Percentiles rank a stretch among this genome's conserved stretches.
These are phyloP conservation scores for Spatholobus suberectus DNA, from an alignment of 306 rosid genomes.

Conservation along the genomic window DNA sequence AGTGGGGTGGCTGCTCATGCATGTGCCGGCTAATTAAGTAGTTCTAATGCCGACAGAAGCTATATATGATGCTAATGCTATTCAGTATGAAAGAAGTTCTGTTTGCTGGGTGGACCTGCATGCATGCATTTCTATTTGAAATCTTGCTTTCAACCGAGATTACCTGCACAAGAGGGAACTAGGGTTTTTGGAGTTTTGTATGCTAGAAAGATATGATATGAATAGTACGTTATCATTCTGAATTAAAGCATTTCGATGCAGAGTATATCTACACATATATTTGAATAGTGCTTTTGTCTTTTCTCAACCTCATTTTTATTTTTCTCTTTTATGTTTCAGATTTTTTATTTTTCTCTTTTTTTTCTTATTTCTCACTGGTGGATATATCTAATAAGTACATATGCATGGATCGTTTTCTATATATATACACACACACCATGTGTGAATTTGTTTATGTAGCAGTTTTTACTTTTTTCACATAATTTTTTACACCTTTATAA, in stretches of 20 bases:
- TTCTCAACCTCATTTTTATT: background rate
- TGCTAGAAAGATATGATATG: conserved; percentile 10
- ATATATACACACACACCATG: background rate
- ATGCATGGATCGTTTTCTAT: background rate
- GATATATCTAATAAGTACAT: background rate
- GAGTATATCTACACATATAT: background rate
- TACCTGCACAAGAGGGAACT: conserved; percentile 44
- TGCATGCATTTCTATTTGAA: background rate
- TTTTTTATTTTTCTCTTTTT: too few relatives aligned
- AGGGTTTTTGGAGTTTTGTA: conserved; percentile 45
- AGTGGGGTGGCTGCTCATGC: conserved; percentile 24
- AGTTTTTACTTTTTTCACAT: too few relatives aligned
- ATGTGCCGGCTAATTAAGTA: conserved; percentile 53
- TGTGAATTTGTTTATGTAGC: too few relatives aligned
- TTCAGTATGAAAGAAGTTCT: background rate
- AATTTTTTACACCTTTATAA: too few relatives aligned
- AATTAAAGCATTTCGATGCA: background rate
- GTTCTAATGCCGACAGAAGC: conserved; percentile 23
- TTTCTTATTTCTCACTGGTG: too few relatives aligned
- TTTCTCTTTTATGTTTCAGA: background rate
- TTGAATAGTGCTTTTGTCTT: background rate
- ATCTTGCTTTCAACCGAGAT: conserved; percentile 44
- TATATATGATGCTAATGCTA: background rate
- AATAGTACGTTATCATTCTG: background rate
- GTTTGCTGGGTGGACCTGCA: conserved; percentile 39